Evolutionary conservation across 106 monocot genomes (phyloP), one percentile per base, ranked within the genome.

Genomic region (Apostasia shenzhenica): DNA sequence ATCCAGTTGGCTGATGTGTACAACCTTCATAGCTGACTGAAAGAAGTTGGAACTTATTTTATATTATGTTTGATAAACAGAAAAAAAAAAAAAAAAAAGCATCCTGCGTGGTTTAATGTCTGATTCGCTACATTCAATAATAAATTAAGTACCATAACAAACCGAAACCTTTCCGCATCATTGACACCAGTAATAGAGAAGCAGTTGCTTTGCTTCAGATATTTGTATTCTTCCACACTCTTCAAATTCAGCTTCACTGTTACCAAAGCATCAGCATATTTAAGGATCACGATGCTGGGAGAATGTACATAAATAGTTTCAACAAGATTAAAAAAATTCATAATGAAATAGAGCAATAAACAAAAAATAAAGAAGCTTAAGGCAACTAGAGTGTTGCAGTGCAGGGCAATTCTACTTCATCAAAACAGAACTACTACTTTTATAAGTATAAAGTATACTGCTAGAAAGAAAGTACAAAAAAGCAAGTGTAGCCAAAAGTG

Each of bases 11-110:
- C 77, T 87, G 69, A 99, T 85, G 73, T 93, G 97, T 39, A 99
- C 93, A 54, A 85, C 74, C 76, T 87, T 81, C 87, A 99, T 83
- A 57, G 97, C 97, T 90, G 90, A 81, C 97, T 99, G 84, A 3
- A 79, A 77, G 40, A 8, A 66, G 14, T 54, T 26, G 37, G 11
- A 54, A 41, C 1, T 54, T 6, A 61, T 13, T 68, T 8, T 42
- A 6, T 5, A 5, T 54, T 40, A 60, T 41, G 26, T 26, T 26
- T 26, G 26, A 26, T 26, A 26, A 45, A 47, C 1, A 40, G n/a
- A 1, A 63, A 8, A 41, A 12, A 38, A 63, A 49, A 53, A 68
- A 5, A 81, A 61, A 42, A 54, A 3, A 6, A 61, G n/a, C n/a
- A n/a, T n/a, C n/a, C 14, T 48, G 44, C 12, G 46, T 56, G 53